Base-by-base conservation (phyloP, 257 asterid species). In the Verbascum thapsus region DNA sequence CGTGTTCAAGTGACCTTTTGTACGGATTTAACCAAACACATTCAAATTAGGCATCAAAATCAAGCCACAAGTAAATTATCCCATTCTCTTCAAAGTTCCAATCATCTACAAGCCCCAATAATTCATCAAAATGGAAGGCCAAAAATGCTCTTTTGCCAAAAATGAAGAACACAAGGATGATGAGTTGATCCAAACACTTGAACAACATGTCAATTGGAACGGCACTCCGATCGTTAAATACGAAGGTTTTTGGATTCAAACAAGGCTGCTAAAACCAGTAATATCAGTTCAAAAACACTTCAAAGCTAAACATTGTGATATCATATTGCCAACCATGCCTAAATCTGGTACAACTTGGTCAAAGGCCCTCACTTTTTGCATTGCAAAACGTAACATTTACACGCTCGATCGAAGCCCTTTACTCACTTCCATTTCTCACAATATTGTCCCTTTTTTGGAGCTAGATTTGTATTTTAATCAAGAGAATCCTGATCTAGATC, bases 281-380 rank as follows among this genome's bases (percentile, higher is more conserved):
- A 1, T 55, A 6, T 22, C 47, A 41, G 16, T 30, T 19, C 55
- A 61, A 12, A 66, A 35, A 6, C 10, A 53, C 22, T 57, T 64
- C 13, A 22, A 37, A 52, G 44, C 68, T 2, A 53, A 67, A n/a
- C 26, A 62, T 9, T 15, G 51, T 7, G 63, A 74, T 42, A 19
- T 57, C 9, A 43, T 74, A 19, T 11, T 69, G 3, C 23, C 75
- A 6, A 49, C 72, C 15, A 30, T 51, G 26, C 79, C 79, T 0
- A 74, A 63, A 74, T 69, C 75, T 15, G 69, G 79, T 1, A 69
- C 75, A 13, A 74, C 69, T 39, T 69, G 75, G 75, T 54, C 69
- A 16, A 72, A 66, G 26, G 65, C 66, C 13, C 55, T 72, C 3
- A 8, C 30, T 0, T 72, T 66, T 30, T 58, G 55, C 37, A 58